phyloP scores from a whole-genome alignment of 371 early-diverging fungal species.

The Mortierella sp. region DNA sequence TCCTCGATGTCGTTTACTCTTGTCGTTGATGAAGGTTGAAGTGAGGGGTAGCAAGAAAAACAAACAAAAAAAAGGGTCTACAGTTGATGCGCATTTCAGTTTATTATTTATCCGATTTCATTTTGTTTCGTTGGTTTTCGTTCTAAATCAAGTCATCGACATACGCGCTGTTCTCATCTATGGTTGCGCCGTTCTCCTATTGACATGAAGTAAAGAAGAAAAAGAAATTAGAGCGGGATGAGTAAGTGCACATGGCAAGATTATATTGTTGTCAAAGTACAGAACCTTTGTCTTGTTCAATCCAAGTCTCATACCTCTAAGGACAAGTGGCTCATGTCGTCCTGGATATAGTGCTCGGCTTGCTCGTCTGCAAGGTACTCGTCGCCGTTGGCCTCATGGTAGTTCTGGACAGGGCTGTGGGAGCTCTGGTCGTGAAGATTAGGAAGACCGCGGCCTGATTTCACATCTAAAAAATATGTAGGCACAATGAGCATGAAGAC shows the following conservation, averaged over 20 bases:
- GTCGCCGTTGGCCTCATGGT: conserved; percentile 32
- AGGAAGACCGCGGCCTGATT: conserved; percentile 34
- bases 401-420: background rate
- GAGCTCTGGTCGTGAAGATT: conserved; percentile 6
- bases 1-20: no score
- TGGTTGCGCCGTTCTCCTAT: background rate
- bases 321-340: conserved; percentile 70
- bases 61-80: no score
- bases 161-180: background rate
- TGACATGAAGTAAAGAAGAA: background rate
- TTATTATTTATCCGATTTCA: background rate
- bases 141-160: conserved; percentile 11
- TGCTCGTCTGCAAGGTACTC: conserved; percentile 4
- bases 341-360: conserved; percentile 42
- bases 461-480: conserved; percentile 21
- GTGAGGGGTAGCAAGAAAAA: no score
- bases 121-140: background rate
- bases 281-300: no score
- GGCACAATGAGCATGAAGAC: no score
- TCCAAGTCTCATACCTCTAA: conserved; percentile 65
- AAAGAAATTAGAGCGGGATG: background rate
- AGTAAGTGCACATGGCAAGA: background rate
- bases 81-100: background rate
- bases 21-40: no score
- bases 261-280: no score